Evolutionary conservation across 2,329 filamentous ascomycete species (phyloP).

Genomic region (Colletotrichum theobromicola): DNA sequence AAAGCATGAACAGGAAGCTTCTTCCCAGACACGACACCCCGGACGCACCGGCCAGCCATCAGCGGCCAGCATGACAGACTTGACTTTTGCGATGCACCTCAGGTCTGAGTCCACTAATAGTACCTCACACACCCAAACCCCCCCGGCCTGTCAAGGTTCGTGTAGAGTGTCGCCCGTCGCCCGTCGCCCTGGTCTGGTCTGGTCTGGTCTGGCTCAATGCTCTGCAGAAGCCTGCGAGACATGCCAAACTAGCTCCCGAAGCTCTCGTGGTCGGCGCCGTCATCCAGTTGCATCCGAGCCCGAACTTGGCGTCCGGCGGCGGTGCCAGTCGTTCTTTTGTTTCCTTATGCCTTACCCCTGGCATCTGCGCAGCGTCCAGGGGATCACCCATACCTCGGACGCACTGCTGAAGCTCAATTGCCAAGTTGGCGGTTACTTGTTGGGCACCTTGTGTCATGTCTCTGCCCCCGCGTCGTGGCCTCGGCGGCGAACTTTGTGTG

Average conservation of each 20-base stretch:
- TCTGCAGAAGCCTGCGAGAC: neutral
- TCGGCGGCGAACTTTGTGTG: neutral
- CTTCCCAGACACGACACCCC: slow-evolving; percentile 14
- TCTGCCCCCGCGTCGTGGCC: slow-evolving; percentile 1
- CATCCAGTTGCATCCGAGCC: slow-evolving; percentile 6
- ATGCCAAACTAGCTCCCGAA: neutral
- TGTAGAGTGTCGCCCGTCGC: too few species aligned
- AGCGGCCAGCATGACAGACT: slow-evolving; percentile 10
- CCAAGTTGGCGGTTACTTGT: slow-evolving; percentile 2
- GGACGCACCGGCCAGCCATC: slow-evolving; percentile 7
- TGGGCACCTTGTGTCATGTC: slow-evolving; percentile 4
- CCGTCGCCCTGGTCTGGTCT: too few species aligned
- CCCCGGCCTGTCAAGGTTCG: neutral
- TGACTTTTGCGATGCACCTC: slow-evolving; percentile 11
- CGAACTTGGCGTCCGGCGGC: neutral
- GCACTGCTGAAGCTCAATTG: neutral
- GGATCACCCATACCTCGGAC: slow-evolving; percentile 5
- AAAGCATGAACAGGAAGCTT: slow-evolving; percentile 15
- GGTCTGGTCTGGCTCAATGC: neutral
- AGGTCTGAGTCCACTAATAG: neutral
- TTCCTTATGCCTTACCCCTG: slow-evolving; percentile 16
- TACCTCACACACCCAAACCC: neutral
- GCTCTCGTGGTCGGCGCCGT: neutral
- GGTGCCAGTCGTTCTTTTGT: slow-evolving; percentile 4
- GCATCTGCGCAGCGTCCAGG: neutral